Base-by-base conservation (phyloP, 2,329 filamentous ascomycete genomes). In the Furcasterigmium sp. region DNA sequence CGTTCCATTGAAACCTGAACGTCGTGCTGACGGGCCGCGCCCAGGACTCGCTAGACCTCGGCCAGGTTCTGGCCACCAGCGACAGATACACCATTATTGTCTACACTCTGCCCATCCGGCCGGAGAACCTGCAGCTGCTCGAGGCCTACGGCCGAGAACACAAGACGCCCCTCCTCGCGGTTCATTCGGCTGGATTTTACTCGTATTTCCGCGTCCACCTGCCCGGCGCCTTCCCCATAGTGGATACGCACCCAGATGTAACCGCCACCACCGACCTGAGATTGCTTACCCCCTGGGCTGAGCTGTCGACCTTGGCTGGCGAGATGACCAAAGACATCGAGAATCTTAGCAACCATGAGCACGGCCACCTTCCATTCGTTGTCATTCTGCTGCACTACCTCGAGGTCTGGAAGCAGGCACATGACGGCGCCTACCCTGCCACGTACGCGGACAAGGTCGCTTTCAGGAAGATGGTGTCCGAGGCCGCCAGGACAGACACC, bases 181-280 rank as follows among this genome's bases (percentile, higher is more conserved):
- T 93, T 36, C 89, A 95, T 60, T 95, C 85, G n/a, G 77, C 86
- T 32, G 93, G 93, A 21, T 96, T 95, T 68, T 95, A 93, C 64
- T 87, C 88, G 2, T 87, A 87, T 52, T 95, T 97, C 61, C 85
- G 82, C n/a, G 73, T 94, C 21, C 73, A 79, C 52, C 70, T 95
- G 21, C 85, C 87, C 9, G 72, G 80, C n/a, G 80, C 83, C 21
- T 95, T 94, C 55, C 90, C 91, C 5, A 86, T 98, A 45, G 87
- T 98, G 49, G 91, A 98, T 60, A 97, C 93, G 36, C 93, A 98
- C 58, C 93, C 93, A 1, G 90, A 95, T 50, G 82, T 88, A 32
- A 87, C 88, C 30, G 82, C 88, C 8, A 93, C 82, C 1, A 84
- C 86, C 44, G 93, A 98, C 55, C 74, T 98, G 26, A 83, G 93